Evolutionary conservation across 768 basidiomycete species (phyloP), one percentile per base, ranked within the genome.

Genomic region (Lactifluus subvellereus): DNA sequence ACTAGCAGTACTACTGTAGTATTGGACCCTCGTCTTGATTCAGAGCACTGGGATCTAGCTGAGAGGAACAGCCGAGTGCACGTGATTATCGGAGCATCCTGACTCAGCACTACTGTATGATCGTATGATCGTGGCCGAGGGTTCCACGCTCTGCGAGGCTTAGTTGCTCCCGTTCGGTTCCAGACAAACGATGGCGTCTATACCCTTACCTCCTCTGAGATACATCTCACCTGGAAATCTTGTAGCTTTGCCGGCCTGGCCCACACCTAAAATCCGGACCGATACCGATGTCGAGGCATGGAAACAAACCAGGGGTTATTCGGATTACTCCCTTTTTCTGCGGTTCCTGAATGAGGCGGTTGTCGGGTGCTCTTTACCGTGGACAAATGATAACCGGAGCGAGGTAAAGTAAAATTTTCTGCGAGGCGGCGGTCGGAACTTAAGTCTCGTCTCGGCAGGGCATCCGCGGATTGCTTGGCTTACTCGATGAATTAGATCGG

Each of bases 311-410:
- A 79, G 74, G 42, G 89, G 89, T 0, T 96, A 89, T 71, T 74
- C 76, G 61, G 89, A 89, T 67, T 94, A 87, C 70, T 79, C 79
- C 47, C 69, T 88, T 22, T 96, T 94, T 74, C 75, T 95, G 35
- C 84, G 83, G 22, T 81, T 89, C 51, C 75, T 95, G 47, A 91
- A 82, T 61, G 87, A 91, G 64, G 80, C 90, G 6, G 88, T 95
- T 9, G 84, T 87, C 8, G 91, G 88, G 32, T 74, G 78, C 57
- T 73, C 73, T 57, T 77, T 90, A 35, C 82, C 86, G 38, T 78
- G 73, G 70, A 69, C 45, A 10, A 65, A 67, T 47, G 27, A 68
- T 14, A 38, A 61, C 16, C 65, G 62, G 27, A 71, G 70, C 56
- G 56, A 71, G 66, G 76, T 76, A 59, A 10, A 14, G 48, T 58